Percentiles rank a stretch among this genome's conserved stretches.
Evolutionary conservation across 2,329 filamentous ascomycete genomes (phyloP).

Genomic region (Metarhizium brunneum): DNA sequence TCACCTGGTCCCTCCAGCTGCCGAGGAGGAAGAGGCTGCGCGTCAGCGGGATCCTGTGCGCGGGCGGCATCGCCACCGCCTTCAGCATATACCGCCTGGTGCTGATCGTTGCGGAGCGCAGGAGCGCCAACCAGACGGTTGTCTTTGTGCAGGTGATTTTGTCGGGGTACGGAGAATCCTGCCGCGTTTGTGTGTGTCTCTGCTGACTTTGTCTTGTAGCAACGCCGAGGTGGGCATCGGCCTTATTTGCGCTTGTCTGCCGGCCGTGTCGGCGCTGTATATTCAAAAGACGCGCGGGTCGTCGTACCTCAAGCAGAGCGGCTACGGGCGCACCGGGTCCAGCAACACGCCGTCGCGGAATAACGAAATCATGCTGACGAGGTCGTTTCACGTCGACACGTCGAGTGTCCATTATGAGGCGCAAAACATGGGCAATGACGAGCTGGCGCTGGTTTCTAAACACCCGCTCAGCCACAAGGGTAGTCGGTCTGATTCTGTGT

Average conservation of each 20-base stretch:
- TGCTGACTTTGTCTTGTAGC: constrained; percentile 1
- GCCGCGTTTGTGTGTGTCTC: no score
- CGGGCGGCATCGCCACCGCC: constrained; percentile 21
- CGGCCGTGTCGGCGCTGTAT: constrained; percentile 16
- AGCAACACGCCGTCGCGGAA: constrained; percentile 3
- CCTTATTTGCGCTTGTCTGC: constrained; percentile 22
- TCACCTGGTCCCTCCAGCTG: constrained; percentile 23
- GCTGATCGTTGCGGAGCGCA: constrained; percentile 15
- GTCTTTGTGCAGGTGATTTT: constrained; percentile 18
- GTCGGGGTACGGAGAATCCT: constrained; percentile 11
- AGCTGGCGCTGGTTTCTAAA: constrained; percentile 12
- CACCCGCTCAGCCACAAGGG: background rate
- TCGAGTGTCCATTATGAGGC: constrained; percentile 9
- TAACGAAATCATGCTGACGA: constrained; percentile 21
- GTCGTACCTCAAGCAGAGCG: constrained; percentile 14
- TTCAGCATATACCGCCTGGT: constrained; percentile 20
- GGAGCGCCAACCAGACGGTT: constrained; percentile 16
- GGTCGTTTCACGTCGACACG: constrained; percentile 18
- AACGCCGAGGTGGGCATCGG: constrained; percentile 23
- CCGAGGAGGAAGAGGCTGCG: constrained; percentile 19
- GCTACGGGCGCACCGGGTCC: constrained; percentile 3
- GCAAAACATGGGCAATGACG: constrained; percentile 12
- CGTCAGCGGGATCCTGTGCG: constrained; percentile 19
- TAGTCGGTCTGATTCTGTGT: no score
- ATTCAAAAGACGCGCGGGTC: constrained; percentile 10